These are phyloP conservation scores for Smallanthus sonchifolius DNA, from an alignment of 129 eudicot species.

Conservation along the genomic window DNA sequence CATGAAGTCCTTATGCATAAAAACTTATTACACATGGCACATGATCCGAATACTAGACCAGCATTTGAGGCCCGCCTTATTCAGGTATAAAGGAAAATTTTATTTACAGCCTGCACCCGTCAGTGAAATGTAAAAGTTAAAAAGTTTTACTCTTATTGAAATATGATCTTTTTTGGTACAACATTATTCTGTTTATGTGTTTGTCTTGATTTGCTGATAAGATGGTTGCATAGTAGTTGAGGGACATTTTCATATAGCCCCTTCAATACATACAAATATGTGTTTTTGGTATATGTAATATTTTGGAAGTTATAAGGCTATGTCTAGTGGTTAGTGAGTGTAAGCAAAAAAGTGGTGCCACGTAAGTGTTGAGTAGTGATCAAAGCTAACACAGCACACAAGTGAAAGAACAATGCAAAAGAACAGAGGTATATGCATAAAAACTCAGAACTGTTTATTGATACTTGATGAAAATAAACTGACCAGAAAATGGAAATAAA, in stretches of 20 bases:
- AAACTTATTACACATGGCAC: constrained; percentile 70
- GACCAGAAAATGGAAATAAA: no score
- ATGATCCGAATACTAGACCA: constrained; percentile 61
- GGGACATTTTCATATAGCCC: neutral
- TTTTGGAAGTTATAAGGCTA: neutral
- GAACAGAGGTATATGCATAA: no score
- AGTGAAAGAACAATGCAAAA: no score
- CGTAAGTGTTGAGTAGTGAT: no score
- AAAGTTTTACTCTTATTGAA: neutral
- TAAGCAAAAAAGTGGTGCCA: no score
- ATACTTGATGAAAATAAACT: no score
- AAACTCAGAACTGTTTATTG: no score
- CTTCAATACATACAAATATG: neutral
- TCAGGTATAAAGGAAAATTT: constrained; percentile 47
- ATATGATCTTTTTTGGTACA: neutral
- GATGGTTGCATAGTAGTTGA: neutral
- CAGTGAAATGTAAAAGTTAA: neutral
- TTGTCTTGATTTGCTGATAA: constrained; percentile 9
- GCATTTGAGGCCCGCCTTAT: constrained; percentile 73
- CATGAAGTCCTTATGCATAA: constrained; percentile 80
- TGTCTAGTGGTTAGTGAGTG: no score
- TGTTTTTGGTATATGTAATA: neutral
- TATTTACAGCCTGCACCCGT: constrained; percentile 2
- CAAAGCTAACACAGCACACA: no score
- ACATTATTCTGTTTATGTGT: neutral